phyloP scores from a whole-genome alignment of 805 yeast genomes.

The Yamadazyma nakazawae region DNA sequence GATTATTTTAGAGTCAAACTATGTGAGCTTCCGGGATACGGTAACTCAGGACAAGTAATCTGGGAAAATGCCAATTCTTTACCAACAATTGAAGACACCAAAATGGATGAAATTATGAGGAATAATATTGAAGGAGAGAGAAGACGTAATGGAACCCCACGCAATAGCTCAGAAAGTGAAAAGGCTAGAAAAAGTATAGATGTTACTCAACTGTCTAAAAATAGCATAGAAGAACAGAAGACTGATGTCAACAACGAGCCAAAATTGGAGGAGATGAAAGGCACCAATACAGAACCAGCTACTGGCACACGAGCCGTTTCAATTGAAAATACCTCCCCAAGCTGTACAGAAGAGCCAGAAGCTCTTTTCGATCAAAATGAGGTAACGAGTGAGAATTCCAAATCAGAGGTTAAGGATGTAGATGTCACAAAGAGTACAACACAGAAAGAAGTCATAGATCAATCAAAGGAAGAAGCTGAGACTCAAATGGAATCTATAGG shows the following conservation, averaged over 20 bases:
- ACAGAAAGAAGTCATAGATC: slow-evolving; percentile 1
- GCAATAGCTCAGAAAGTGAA: no score
- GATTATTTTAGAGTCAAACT: slow-evolving; percentile 63
- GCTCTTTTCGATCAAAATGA: no score
- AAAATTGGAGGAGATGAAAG: no score
- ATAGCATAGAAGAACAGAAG: neutral
- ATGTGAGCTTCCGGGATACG: slow-evolving; percentile 56
- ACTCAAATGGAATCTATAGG: slow-evolving; percentile 2
- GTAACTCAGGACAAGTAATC: slow-evolving; percentile 57
- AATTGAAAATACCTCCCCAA: no score
- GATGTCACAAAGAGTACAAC: slow-evolving; percentile 1
- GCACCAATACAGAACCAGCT: no score
- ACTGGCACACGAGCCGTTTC: no score
- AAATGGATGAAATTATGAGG: slow-evolving; percentile 47
- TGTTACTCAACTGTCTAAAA: neutral
- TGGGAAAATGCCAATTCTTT: slow-evolving; percentile 58
- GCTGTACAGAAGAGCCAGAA: no score
- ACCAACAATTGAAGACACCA: slow-evolving; percentile 47
- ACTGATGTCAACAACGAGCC: no score
- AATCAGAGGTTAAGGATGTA: neutral
- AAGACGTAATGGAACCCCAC: neutral
- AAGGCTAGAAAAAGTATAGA: neutral
- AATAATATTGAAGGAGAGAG: slow-evolving; percentile 29
- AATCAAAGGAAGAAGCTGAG: slow-evolving; percentile 2
- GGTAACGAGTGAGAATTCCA: no score